phyloP scores from a whole-genome alignment of 2,329 filamentous ascomycete genomes.

The Fusarium aywerte region DNA sequence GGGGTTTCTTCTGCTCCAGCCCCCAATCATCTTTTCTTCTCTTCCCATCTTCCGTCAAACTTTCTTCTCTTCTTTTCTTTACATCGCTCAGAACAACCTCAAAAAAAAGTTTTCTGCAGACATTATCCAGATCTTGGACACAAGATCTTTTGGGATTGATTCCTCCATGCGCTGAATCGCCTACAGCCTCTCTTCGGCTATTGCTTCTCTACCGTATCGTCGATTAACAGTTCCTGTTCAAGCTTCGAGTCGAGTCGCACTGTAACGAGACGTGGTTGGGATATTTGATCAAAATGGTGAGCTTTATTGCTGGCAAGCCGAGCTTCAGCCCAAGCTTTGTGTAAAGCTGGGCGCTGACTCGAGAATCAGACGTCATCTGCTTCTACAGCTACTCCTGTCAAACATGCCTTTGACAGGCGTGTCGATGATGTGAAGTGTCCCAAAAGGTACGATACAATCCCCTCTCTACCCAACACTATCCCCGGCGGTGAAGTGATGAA shows the following conservation, averaged over 20 bases:
- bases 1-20: slow-evolving; percentile 41
- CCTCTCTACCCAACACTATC: neutral
- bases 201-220: slow-evolving; percentile 16
- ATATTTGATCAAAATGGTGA: slow-evolving; percentile 41
- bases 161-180: slow-evolving; percentile 42
- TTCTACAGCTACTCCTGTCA: slow-evolving; percentile 76
- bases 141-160: slow-evolving; percentile 39
- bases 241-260: slow-evolving; percentile 29
- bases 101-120: slow-evolving; percentile 10
- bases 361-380: slow-evolving; percentile 72
- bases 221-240: slow-evolving; percentile 18
- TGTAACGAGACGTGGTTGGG: slow-evolving; percentile 13
- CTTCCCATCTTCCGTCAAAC: slow-evolving; percentile 37
- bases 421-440: slow-evolving; percentile 86
- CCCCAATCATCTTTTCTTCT: slow-evolving; percentile 45
- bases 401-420: slow-evolving; percentile 81
- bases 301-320: slow-evolving; percentile 23
- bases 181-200: slow-evolving; percentile 38
- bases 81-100: slow-evolving; percentile 19
- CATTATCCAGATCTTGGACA: slow-evolving; percentile 35
- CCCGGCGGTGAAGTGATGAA: slow-evolving; percentile 74
- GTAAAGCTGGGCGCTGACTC: slow-evolving; percentile 31
- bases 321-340: slow-evolving; percentile 22
- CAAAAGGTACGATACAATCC: slow-evolving; percentile 77
- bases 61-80: slow-evolving; percentile 31